These are phyloP conservation scores for Aspergillus haitiensis DNA, from an alignment of 495 filamentous ascomycete genomes.

Conservation along the genomic window DNA sequence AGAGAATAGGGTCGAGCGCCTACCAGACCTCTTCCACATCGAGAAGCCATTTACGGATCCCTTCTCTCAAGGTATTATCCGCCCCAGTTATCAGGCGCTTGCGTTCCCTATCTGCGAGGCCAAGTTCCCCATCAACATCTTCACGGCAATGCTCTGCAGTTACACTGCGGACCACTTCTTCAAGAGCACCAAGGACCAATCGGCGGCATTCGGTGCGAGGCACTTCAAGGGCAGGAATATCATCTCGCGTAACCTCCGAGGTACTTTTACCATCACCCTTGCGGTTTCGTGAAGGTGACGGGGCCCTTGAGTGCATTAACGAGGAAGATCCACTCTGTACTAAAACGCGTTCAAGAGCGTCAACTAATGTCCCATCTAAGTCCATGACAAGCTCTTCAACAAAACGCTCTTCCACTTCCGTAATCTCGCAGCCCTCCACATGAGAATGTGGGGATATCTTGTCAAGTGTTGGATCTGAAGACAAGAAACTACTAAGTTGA, in stretches of 20 bases:
- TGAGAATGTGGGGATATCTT: constrained; percentile 26
- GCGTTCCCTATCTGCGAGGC: constrained; percentile 40
- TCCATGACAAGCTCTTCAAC: constrained; percentile 72
- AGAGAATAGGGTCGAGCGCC: constrained; percentile 8
- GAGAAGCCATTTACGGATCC: constrained; percentile 62
- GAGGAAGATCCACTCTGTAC: constrained; percentile 55
- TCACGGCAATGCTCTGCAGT: constrained; percentile 55
- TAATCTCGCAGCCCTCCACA: constrained; percentile 26
- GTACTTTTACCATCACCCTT: constrained; percentile 33
- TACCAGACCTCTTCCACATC: constrained; percentile 56
- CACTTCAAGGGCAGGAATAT: constrained; percentile 46
- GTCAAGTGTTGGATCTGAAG: constrained; percentile 26
- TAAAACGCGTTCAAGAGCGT: constrained; percentile 76
- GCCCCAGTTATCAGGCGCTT: constrained; percentile 37
- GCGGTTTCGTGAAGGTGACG: constrained; percentile 44
- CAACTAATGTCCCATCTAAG: constrained; percentile 70
- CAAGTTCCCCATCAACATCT: constrained; percentile 39
- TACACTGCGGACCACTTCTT: constrained; percentile 63
- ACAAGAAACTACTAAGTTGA: constrained; percentile 40
- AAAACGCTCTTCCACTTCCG: constrained; percentile 62
- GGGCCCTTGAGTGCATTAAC: constrained; percentile 43
- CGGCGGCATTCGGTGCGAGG: constrained; percentile 60
- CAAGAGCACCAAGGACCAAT: constrained; percentile 61
- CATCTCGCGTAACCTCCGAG: constrained; percentile 26
- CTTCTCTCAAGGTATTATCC: constrained; percentile 63